Base-by-base conservation (phyloP, 768 basidiomycete genomes). In the Tylopilus intermedius region DNA sequence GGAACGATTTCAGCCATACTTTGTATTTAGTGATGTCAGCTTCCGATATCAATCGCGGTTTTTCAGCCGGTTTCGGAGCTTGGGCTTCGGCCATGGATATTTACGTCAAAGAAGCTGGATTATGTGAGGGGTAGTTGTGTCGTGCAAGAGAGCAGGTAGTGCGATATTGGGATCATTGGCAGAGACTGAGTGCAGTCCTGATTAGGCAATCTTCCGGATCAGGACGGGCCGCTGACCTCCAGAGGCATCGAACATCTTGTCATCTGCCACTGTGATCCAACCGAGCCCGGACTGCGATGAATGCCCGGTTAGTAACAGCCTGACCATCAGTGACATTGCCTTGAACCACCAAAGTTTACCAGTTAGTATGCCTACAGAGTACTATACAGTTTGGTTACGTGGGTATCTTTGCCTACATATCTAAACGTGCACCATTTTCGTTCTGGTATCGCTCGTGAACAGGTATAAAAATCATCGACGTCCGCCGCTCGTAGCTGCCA, bases 1-100 rank as follows among this genome's bases (percentile, higher is more conserved):
- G 32, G 45, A 22, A 44, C 4, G 13, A 43, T 48, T 15, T 45
- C 50, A 47, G 43, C 55, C 67, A 53, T 58, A 89, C 90, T 77
- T 92, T 92, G 74, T 92, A 92, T 70, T 92, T 92, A 15, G 89
- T 90, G 64, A 91, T 72, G 73, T 92, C 90, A 11, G 76, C 79
- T 68, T 89, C 86, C 15, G 77, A 73, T 42, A 83, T 79, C 53
- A 83, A 77, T 51, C 73, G 69, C 14, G 75, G 64, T 57, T 82
- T 80, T 65, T 82, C 81, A 55, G 72, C 74, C 68, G 66, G 61
- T 51, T 69, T 66, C 3, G 68, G 68, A 21, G 75, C 66, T 61
- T 87, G 67, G 14, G 76, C 62, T 61, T 88, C 87, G 51, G 86
- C 76, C 87, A 89, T 88, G 54, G 56, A 54, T 58, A 41, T 47